Evolutionary conservation across 306 rosid genomes (phyloP), one percentile per base, ranked within the genome.

Genomic region (Potentilla sterilis): DNA sequence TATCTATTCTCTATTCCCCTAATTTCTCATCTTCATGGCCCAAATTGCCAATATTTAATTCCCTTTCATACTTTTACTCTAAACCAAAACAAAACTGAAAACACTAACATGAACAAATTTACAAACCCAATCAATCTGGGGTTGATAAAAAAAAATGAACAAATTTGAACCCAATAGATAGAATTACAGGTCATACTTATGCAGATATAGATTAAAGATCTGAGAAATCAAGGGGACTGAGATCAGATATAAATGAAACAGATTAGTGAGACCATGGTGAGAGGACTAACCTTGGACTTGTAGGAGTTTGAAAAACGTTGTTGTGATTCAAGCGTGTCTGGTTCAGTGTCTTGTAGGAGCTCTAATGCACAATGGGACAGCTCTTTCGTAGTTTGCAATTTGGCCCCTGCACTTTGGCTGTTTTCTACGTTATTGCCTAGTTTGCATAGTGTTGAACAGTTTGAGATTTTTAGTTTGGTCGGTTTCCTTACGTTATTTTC

Each of bases 251-350:
- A 70, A 70, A 81, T 81, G 87, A 49, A 16, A 34, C 42, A 51
- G 52, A 81, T 40, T 19, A 34, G 8, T 40, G 41, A 2, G 2
- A 32, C 34, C 34, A 37, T 49, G 63, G 0, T 28, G 21, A 16
- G 52, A 73, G 75, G 91, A 89, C 95, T 83, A 22, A 92, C 97
- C 97, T 82, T 88, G 91, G 97, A 88, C 90, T 89, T 73, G 67
- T 75, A 73, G 67, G 84, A 74, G 86, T 37, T 74, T 16, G 74
- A 54, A 84, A 81, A 80, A 75, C 77, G 72, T 64, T 43, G 51
- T 24, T 77, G 69, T 47, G 82, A 67, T 77, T 72, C 28, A 77
- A 55, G 5, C 32, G 64, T 32, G 28, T 15, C 65, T 70, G 40
- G 18, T 61, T 61, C 66, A 61, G 66, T 61, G 32, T 67, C 65